Percentiles rank a stretch among this genome's conserved stretches.
These are phyloP conservation scores for Exophiala oligosperma DNA, from an alignment of 2,329 filamentous ascomycete genomes.

Conservation along the genomic window DNA sequence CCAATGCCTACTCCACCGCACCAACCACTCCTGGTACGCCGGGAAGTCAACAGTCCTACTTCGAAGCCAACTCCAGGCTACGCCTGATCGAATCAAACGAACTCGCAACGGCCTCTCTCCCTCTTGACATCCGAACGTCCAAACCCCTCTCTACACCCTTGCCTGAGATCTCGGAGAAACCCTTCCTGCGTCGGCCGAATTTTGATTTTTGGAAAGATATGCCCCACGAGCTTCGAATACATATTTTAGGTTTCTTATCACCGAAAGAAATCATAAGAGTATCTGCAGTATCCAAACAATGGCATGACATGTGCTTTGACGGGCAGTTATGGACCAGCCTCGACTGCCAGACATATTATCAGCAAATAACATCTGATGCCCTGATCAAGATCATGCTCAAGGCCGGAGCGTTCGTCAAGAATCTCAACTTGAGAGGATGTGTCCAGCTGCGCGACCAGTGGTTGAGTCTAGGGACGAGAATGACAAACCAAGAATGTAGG, in stretches of 20 bases:
- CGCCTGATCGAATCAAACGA: conserved; percentile 45
- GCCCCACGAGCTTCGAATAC: conserved; percentile 78
- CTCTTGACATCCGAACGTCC: conserved; percentile 58
- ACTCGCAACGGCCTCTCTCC: conserved; percentile 55
- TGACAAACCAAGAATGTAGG: conserved; percentile 73
- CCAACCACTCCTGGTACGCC: conserved; percentile 53
- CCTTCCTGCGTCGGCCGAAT: conserved; percentile 39
- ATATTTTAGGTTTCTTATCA: conserved; percentile 72
- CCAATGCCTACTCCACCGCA: conserved; percentile 57
- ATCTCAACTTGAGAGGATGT: conserved; percentile 88
- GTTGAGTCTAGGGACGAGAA: conserved; percentile 63
- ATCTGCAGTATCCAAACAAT: conserved; percentile 75
- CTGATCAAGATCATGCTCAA: conserved; percentile 80
- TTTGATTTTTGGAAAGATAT: conserved; percentile 77
- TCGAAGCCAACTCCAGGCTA: conserved; percentile 57
- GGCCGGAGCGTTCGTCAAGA: conserved; percentile 85
- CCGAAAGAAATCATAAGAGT: conserved; percentile 79
- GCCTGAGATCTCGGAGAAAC: conserved; percentile 32
- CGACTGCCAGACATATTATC: conserved; percentile 84
- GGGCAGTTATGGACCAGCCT: conserved; percentile 89
- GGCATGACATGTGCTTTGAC: conserved; percentile 84
- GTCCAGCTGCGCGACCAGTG: conserved; percentile 84
- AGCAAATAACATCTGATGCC: conserved; percentile 78
- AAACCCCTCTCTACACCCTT: conserved; percentile 23
- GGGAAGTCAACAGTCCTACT: conserved; percentile 47